These are phyloP conservation scores for Sporothrix pallida DNA, from an alignment of 2,329 filamentous ascomycete species.

Conservation along the genomic window DNA sequence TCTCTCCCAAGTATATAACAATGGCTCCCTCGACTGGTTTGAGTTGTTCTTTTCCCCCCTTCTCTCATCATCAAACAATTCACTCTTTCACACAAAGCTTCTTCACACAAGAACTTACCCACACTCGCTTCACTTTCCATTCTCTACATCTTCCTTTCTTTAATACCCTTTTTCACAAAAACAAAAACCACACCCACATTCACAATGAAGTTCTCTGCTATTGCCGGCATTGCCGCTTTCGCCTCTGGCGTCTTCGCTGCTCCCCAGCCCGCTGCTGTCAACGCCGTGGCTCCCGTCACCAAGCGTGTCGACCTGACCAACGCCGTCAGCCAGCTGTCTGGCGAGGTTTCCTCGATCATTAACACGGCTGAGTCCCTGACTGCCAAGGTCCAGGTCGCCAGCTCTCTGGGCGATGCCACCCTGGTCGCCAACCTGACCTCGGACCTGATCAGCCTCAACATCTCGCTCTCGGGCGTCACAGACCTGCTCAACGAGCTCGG, in stretches of 20 bases:
- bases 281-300: not conserved
- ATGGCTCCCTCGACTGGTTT: conserved; percentile 24
- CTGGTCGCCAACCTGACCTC: conserved; percentile 20
- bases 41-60: not conserved
- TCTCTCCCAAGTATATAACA: conserved; percentile 28
- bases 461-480: not conserved
- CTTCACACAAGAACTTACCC: conserved; percentile 7
- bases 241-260: conserved; percentile 32
- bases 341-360: not conserved
- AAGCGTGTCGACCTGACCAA: conserved; percentile 25
- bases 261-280: conserved; percentile 11
- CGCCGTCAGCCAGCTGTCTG: not conserved
- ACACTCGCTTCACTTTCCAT: conserved; percentile 7
- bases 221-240: conserved; percentile 30
- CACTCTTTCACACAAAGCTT: conserved; percentile 28
- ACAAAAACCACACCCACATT: not conserved
- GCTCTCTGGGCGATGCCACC: not conserved
- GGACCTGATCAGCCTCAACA: conserved; percentile 11
- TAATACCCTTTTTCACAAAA: not conserved
- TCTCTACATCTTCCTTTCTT: conserved; percentile 5
- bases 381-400: not conserved
- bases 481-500: conserved; percentile 18
- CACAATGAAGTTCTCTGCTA: conserved; percentile 38
- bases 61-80: conserved; percentile 28
- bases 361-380: not conserved